A percentile compares a stretch with the other conserved stretches of the same genome.
Conservation (phyloP, 768 basidiomycete genomes). For the Lenzites betulinus region DNA sequence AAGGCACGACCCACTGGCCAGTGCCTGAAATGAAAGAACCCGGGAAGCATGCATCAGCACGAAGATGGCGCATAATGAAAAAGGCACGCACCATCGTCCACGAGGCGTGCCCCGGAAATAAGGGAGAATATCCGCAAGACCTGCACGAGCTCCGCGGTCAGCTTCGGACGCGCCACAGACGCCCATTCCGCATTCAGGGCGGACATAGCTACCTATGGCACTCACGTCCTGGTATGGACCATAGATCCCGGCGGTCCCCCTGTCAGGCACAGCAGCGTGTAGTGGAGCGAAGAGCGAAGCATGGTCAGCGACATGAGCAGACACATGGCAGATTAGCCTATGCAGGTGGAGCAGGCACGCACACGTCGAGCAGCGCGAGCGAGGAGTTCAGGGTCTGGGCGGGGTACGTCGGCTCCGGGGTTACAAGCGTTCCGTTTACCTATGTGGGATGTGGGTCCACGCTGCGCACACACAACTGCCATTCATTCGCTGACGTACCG, state of each 20-base stretch:
- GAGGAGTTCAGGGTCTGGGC: conserved; percentile 53
- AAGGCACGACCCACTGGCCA: conserved; percentile 80
- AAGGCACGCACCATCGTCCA: conserved; percentile 51
- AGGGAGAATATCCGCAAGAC: conserved; percentile 65
- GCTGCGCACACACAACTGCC: conserved; percentile 8
- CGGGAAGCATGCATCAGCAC: background rate
- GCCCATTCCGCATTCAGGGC: conserved; percentile 9
- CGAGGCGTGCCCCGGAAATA: conserved; percentile 66
- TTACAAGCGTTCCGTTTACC: conserved; percentile 57
- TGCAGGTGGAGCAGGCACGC: conserved; percentile 30
- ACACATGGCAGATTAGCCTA: background rate
- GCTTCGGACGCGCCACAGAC: conserved; percentile 2
- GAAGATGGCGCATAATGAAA: background rate
- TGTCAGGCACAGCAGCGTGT: conserved; percentile 30
- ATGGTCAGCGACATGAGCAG: background rate
- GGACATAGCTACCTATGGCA: background rate
- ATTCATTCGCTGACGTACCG: conserved; percentile 40
- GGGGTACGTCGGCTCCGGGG: conserved; percentile 66
- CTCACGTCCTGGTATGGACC: conserved; percentile 79
- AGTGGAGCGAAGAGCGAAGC: background rate
- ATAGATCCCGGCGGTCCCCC: conserved; percentile 70
- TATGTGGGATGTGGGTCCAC: conserved; percentile 28
- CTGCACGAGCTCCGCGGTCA: conserved; percentile 37
- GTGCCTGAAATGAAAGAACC: conserved; percentile 2
- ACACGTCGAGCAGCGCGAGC: conserved; percentile 76